Evolutionary conservation across 345 rosid genomes (phyloP).

Genomic region (Brassica juncea): DNA sequence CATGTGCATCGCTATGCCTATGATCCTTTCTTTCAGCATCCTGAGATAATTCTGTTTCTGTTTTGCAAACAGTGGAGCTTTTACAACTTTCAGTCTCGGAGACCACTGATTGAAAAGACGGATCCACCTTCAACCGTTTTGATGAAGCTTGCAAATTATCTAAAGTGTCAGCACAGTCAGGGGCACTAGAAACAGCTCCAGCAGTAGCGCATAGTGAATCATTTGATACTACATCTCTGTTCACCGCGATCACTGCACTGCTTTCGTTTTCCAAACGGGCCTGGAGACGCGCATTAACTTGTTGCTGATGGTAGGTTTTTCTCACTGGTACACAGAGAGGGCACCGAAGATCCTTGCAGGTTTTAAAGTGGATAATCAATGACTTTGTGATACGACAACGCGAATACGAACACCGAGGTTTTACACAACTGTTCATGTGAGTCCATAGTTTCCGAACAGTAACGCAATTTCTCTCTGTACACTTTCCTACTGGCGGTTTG

Average conservation of each 20-base stretch:
- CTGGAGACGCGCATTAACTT: conserved; percentile 49
- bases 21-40: conserved; percentile 55
- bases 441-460: conserved; percentile 63
- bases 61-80: conserved; percentile 39
- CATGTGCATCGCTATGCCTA: conserved; percentile 37
- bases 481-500: conserved; percentile 79
- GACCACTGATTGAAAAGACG: conserved; percentile 49
- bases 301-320: conserved; percentile 55
- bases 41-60: conserved; percentile 47
- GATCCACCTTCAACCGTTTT: conserved; percentile 87
- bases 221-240: conserved; percentile 49
- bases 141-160: conserved; percentile 67
- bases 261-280: conserved; percentile 47
- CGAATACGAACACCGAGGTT: conserved; percentile 61
- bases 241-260: conserved; percentile 41
- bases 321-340: conserved; percentile 85
- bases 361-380: conserved; percentile 65
- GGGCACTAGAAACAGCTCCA: conserved; percentile 45
- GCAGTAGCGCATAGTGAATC: conserved; percentile 49
- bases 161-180: conserved; percentile 48
- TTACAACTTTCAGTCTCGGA: conserved; percentile 51
- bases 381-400: conserved; percentile 75
- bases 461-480: conserved; percentile 62
- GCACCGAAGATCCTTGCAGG: conserved; percentile 66
- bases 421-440: conserved; percentile 76